Evolutionary conservation across 768 basidiomycete genomes (phyloP), one percentile per base, ranked within the genome.

Genomic region (Phlegmacium glaucopus): DNA sequence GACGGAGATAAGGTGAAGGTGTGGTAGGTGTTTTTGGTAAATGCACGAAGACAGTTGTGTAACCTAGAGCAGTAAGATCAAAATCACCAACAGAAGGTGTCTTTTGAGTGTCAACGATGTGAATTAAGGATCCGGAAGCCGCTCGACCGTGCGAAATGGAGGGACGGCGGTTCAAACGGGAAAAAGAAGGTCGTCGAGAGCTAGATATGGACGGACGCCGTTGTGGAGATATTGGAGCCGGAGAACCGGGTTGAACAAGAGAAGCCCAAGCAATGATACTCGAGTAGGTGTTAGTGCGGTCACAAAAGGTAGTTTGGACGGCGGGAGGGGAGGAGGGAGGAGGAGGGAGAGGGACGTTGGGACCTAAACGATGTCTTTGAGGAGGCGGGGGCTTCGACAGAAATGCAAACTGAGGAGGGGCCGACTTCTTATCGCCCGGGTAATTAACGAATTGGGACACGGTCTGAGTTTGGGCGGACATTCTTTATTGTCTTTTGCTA

Each of bases 181-280:
- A 55, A 17, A 56, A 32, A 1, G 59, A 61, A 1, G 60, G 44
- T 18, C 62, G 41, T 36, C 61, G 61, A 16, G 58, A 64, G 60
- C 35, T 25, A 61, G 47, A 39, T 56, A 54, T 17, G 51, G 39
- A 38, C 64, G 68, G 0, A 6, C 72, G 59, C 25, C 69, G 68
- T 36, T 66, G 64, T 15, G 69, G 70, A 5, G 73, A 74, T 26
- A 58, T 56, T 2, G 76, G 67, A 4, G 71, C 71, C 3, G 86
- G 85, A 12, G 85, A 82, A 6, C 85, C 86, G 4, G 86, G 87
- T 47, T 83, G 79, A 45, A 89, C 83, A 52, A 68, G 72, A 15
- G 78, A 66, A 4, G 79, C 83, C 87, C 87, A 90, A 32, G 77
- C 53, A 12, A 75, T 58, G 39, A 88, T 85, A 32, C 71, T 58